A percentile compares a stretch with the other conserved stretches of the same genome.
Evolutionary conservation across 106 monocot species (phyloP).

Genomic region (Dioscorea dumetorum): DNA sequence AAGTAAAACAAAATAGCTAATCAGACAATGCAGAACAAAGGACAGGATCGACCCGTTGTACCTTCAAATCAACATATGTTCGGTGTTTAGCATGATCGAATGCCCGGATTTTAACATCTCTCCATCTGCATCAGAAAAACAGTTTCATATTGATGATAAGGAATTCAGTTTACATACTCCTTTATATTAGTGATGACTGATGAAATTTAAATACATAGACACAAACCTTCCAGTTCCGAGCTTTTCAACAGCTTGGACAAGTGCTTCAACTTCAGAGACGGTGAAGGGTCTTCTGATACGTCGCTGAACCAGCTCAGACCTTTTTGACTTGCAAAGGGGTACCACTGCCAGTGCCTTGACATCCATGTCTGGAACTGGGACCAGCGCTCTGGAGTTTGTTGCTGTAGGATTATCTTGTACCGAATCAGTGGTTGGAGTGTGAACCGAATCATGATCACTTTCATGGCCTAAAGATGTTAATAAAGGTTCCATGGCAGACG

Average conservation of each 20-base stretch:
- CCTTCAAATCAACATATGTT: constrained; percentile 98
- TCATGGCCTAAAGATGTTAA: constrained; percentile 2
- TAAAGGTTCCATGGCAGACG: neutral
- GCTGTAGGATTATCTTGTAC: constrained; percentile 3
- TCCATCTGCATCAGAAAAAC: constrained; percentile 48
- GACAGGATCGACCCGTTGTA: neutral
- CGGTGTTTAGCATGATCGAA: constrained; percentile 86
- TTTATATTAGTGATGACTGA: no score
- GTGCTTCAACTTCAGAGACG: constrained; percentile 50
- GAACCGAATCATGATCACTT: constrained; percentile 27
- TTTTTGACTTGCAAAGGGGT: constrained; percentile 28
- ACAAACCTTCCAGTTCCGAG: constrained; percentile 54
- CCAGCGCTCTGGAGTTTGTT: constrained; percentile 29
- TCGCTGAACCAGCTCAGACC: constrained; percentile 28
- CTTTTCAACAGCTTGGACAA: constrained; percentile 51
- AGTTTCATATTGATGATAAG: neutral
- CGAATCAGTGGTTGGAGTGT: constrained; percentile 5
- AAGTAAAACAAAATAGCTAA: no score
- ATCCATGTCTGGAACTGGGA: constrained; percentile 18
- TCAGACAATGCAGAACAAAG: no score
- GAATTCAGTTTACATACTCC: neutral
- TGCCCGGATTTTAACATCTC: constrained; percentile 86
- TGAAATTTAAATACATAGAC: neutral
- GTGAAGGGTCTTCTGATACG: constrained; percentile 57
- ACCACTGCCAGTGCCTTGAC: constrained; percentile 32